Base-by-base conservation (phyloP, 1,139 yeast genomes). In the Taphrina flavorubra region DNA sequence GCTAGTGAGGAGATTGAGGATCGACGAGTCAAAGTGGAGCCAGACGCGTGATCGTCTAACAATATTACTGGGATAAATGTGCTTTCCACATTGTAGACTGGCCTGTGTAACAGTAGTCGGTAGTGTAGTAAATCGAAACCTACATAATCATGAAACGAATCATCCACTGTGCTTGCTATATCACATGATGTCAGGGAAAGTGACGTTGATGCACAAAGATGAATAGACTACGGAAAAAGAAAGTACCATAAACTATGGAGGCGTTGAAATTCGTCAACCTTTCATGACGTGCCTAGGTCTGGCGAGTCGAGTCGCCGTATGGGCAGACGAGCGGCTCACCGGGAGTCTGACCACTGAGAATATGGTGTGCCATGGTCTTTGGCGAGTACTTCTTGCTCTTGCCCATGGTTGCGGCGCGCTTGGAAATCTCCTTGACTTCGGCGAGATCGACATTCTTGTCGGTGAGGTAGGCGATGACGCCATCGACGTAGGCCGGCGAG, bases 1-100 rank as follows among this genome's bases (percentile, higher is more conserved):
- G 67, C 61, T 20, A 49, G 56, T n/a, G 65, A 60, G 31, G 67
- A 63, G 31, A 37, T 20, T 14, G 67, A 63, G 11, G 61, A 63
- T n/a, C 31, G 60, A 39, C 67, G 67, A n/a, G 56, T 63, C 55
- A 63, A 63, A 31, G 49, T 20, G 6, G 60, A 56, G 18, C 49
- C 60, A 25, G 58, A 53, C 6, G 10, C 31, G 31, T 25, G 31
- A 25, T 25, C 4, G 4, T 25, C 4, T 4, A 25, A 25, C 31
- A 25, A 25, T 25, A 25, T 4, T 25, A 4, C 31, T 25, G 31
- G 31, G 31, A 25, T 25, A 25, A 4, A 2, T 25, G 31, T 25
- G 31, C 31, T 25, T 25, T 25, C 4, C 13, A 16, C 8, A 8
- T 44, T 44, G 42, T 44, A n/a, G n/a, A n/a, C 47, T 44, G 47